phyloP scores from a whole-genome alignment of 352 stramenopile species.

The Globisporangium okanoganense region DNA sequence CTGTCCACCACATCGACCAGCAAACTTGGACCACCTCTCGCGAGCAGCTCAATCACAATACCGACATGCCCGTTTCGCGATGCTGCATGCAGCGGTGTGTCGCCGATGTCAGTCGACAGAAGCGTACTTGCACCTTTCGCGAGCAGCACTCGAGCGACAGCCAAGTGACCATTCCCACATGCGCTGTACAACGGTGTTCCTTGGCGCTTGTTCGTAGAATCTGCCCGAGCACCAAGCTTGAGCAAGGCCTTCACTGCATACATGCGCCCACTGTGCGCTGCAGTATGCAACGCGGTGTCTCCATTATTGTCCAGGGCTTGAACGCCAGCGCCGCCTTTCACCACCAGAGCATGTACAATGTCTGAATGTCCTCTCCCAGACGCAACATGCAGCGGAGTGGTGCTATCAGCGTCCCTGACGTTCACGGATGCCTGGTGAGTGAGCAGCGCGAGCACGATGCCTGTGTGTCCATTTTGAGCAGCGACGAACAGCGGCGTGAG shows the following conservation, averaged over 20 bases:
- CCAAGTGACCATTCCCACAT: too few species aligned
- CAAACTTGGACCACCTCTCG: neutral
- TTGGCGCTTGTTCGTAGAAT: too few species aligned
- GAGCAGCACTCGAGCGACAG: neutral
- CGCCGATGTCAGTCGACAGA: neutral
- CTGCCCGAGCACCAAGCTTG: neutral
- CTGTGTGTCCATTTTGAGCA: neutral
- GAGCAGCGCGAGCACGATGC: neutral
- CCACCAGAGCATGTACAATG: neutral
- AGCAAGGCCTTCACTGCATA: neutral
- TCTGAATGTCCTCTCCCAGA: neutral
- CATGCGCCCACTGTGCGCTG: neutral
- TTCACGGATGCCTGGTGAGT: neutral
- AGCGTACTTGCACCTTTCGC: neutral
- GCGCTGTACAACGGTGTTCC: too few species aligned
- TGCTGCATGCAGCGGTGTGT: neutral
- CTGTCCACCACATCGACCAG: neutral
- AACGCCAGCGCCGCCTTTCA: neutral
- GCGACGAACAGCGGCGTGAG: slow-evolving; percentile 2
- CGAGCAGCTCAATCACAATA: neutral
- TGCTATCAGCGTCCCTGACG: neutral
- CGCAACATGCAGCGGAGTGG: neutral
- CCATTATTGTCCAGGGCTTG: neutral
- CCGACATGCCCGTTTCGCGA: neutral
- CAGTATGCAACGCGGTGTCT: neutral